Percentiles rank a stretch among this genome's conserved stretches.
These are phyloP conservation scores for Zoysia japonica DNA, from an alignment of 176 grass and related monocot species.

Conservation along the genomic window DNA sequence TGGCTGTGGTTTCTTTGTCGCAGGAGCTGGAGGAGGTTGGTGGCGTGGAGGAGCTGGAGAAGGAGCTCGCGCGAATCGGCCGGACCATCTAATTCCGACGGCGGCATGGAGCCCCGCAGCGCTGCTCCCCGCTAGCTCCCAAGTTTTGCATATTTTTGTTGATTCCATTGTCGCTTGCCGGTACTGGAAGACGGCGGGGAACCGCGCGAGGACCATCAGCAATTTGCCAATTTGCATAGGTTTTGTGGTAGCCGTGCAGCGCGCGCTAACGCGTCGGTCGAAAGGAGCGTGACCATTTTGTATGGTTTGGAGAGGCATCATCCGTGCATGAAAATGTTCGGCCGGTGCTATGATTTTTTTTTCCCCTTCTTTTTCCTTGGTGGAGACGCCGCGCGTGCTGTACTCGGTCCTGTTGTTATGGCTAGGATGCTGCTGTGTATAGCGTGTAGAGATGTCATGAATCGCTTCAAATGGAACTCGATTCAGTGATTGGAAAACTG, in stretches of 20 bases:
- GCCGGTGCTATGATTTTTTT: not conserved
- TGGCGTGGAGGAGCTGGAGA: slow-evolving; percentile 73
- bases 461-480: slow-evolving; percentile 24
- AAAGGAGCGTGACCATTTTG: not conserved
- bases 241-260: not conserved
- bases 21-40: slow-evolving; percentile 85
- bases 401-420: not conserved
- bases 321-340: not conserved
- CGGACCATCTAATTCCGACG: slow-evolving; percentile 25
- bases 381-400: not conserved
- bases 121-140: not conserved
- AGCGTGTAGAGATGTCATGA: slow-evolving; percentile 27
- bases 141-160: slow-evolving; percentile 1
- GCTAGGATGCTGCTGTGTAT: slow-evolving; percentile 37
- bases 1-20: slow-evolving; percentile 24
- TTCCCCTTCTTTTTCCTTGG: not conserved
- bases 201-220: not conserved
- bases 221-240: not conserved
- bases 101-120: not conserved
- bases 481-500: slow-evolving; percentile 4
- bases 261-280: not conserved
- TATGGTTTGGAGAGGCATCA: not conserved
- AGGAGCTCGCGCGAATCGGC: slow-evolving; percentile 65
- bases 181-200: not conserved
- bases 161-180: slow-evolving; percentile 12